Base-by-base conservation (phyloP, 2,329 filamentous ascomycete genomes). In the Aspergillus alliaceus region DNA sequence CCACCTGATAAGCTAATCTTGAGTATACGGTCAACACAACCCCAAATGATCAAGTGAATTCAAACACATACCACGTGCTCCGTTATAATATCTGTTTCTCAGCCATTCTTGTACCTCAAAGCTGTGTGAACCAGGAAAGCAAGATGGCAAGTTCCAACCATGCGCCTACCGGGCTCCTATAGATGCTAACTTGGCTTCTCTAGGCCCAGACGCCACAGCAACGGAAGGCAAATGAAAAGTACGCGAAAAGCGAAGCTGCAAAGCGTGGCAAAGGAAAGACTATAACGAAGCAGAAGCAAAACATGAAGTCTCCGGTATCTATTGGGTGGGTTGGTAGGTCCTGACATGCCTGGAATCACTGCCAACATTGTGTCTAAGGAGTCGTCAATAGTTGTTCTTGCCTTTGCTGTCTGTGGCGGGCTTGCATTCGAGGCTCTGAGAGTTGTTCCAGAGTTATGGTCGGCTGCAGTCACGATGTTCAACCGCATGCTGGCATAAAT, bases 151-250 rank as follows among this genome's bases (percentile, higher is more conserved):
- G 24, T 15, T 44, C 24, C 7, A 44, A 44, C 15, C 24, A 18
- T n/a, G 14, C 22, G 11, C 24, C 14, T 29, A n/a, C 24, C 14
- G n/a, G 27, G 15, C 40, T 9, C 14, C 18, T 18, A n/a, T 25
- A 29, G 6, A 27, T 44, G 40, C 40, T 44, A 15, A 44, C 6
- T 9, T 29, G 11, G 40, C 40, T 18, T 15, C 8, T n/a, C 9
- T 7, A 44, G 84, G 82, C 80, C 25, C 85, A 88, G 82, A 88
- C 86, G 62, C 86, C 86, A 29, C 82, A 85, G 69, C 86, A 88
- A 76, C 84, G 85, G 59, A 80, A 80, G 65, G 85, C 86, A 42
- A 88, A 88, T 72, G 82, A 84, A 59, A 80, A 78, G 61, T 87
- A 81, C 67, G 85, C 85, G 52, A 81, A 82, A 64, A 72, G 77